Conservation (phyloP, 176 grass and related monocot species). For the Triticum urartu region DNA sequence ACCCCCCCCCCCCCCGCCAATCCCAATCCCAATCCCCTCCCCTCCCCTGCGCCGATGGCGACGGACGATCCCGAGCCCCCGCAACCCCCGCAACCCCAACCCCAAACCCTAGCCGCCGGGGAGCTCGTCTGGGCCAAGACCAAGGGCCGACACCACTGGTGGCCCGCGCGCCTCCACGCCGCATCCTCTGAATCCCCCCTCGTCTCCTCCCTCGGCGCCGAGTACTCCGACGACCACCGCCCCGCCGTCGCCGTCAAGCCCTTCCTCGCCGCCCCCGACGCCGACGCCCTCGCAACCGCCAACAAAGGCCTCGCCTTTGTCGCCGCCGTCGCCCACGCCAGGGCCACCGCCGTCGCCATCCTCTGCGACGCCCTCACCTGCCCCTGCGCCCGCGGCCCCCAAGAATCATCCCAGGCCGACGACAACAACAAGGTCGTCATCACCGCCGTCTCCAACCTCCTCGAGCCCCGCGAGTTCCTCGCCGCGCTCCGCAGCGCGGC, state of each 20-base stretch:
- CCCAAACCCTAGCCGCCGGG: slow-evolving; percentile 45
- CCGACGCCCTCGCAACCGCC: slow-evolving; percentile 21
- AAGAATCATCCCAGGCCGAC: too few relatives aligned
- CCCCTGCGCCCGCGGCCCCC: not conserved
- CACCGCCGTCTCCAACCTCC: slow-evolving; percentile 30
- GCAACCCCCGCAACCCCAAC: not conserved
- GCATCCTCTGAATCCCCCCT: not conserved
- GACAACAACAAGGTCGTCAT: not conserved
- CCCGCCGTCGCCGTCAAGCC: not conserved
- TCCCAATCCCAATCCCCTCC: not conserved
- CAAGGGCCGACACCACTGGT: slow-evolving; percentile 44
- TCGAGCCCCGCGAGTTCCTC: slow-evolving; percentile 54
- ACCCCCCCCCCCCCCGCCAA: not conserved
- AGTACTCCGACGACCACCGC: not conserved
- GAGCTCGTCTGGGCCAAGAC: slow-evolving; percentile 72
- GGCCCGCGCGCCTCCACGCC: slow-evolving; percentile 28
- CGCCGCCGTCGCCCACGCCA: slow-evolving; percentile 24
- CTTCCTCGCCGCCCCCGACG: slow-evolving; percentile 11
- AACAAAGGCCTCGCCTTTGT: slow-evolving; percentile 18
- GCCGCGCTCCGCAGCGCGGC: slow-evolving; percentile 38
- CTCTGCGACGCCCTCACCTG: slow-evolving; percentile 35
- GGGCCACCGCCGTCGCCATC: not conserved
- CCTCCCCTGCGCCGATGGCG: not conserved
- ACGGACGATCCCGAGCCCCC: not conserved
- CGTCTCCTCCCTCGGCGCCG: slow-evolving; percentile 26